These are phyloP conservation scores for Vitellaria paradoxa DNA, from an alignment of 179 eudicot species.

Conservation along the genomic window DNA sequence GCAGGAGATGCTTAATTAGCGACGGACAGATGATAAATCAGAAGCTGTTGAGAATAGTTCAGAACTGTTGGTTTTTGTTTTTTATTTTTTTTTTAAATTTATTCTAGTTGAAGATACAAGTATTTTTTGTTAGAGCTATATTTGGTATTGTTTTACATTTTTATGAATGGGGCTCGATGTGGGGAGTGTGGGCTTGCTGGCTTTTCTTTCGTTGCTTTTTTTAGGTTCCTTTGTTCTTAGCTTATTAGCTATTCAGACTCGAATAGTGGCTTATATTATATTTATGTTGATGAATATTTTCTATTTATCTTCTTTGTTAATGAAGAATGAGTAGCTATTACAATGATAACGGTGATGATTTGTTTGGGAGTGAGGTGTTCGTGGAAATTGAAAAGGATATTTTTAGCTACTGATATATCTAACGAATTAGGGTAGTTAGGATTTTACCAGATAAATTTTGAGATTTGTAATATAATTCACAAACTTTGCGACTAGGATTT, in stretches of 20 bases:
- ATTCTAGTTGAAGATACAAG: conserved; percentile 12
- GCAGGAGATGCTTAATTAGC: conserved; percentile 12
- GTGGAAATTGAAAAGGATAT: too few species aligned
- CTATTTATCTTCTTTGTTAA: too few species aligned
- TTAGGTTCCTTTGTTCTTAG: neutral
- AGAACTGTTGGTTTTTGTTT: neutral
- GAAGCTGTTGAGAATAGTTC: conserved; percentile 11
- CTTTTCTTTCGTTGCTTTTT: neutral
- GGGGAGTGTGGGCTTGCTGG: conserved; percentile 6
- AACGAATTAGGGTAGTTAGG: too few species aligned
- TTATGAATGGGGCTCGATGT: conserved; percentile 4
- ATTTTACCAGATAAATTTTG: too few species aligned
- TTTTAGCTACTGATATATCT: too few species aligned
- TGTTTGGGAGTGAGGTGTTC: too few species aligned
- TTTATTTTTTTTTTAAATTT: conserved; percentile 9
- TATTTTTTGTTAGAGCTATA: conserved; percentile 3
- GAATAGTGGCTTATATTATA: neutral
- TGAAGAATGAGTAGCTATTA: too few species aligned
- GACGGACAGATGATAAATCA: conserved; percentile 8
- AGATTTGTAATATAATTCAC: too few species aligned
- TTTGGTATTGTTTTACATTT: conserved; percentile 3
- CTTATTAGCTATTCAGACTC: neutral
- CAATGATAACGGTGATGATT: too few species aligned
- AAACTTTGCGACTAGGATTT: too few species aligned
- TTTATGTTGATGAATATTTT: conserved; percentile 2